These are phyloP conservation scores for Polyporus tsugae DNA, from an alignment of 1,284 basidiomycete genomes.

Conservation along the genomic window DNA sequence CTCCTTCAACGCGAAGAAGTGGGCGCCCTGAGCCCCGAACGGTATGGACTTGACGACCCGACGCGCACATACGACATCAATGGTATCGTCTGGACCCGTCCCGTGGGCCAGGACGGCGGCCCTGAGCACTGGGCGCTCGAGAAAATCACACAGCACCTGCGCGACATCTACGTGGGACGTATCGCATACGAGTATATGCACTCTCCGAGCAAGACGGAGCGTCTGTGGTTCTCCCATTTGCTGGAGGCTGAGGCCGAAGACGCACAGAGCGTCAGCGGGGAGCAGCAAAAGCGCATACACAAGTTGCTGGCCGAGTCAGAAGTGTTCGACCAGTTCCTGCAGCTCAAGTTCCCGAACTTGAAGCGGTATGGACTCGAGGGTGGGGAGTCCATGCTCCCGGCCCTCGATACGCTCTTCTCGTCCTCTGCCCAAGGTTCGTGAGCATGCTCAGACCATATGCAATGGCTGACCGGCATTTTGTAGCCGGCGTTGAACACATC, in stretches of 20 bases:
- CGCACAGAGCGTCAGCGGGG: slow-evolving; percentile 40
- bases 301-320: slow-evolving; percentile 78
- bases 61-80: slow-evolving; percentile 72
- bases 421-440: slow-evolving; percentile 66
- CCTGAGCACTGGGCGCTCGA: slow-evolving; percentile 72
- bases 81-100: slow-evolving; percentile 81
- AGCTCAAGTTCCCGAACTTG: slow-evolving; percentile 83
- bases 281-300: slow-evolving; percentile 66
- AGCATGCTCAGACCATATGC: background rate
- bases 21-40: slow-evolving; percentile 77
- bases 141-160: slow-evolving; percentile 75
- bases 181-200: slow-evolving; percentile 94
- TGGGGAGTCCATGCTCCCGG: slow-evolving; percentile 90
- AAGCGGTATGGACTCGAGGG: slow-evolving; percentile 90
- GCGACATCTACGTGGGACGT: slow-evolving; percentile 78
- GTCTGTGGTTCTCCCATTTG: slow-evolving; percentile 86
- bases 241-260: slow-evolving; percentile 70
- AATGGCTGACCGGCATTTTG: background rate
- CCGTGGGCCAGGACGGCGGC: slow-evolving; percentile 53
- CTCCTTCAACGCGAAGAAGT: slow-evolving; percentile 87
- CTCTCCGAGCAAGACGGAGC: slow-evolving; percentile 80
- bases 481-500: slow-evolving; percentile 75
- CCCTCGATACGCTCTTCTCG: slow-evolving; percentile 79
- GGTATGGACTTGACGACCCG: slow-evolving; percentile 76
- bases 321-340: slow-evolving; percentile 83